Base-by-base conservation (phyloP, 2,329 filamentous ascomycete species). In the Basipetospora chlamydospora region DNA sequence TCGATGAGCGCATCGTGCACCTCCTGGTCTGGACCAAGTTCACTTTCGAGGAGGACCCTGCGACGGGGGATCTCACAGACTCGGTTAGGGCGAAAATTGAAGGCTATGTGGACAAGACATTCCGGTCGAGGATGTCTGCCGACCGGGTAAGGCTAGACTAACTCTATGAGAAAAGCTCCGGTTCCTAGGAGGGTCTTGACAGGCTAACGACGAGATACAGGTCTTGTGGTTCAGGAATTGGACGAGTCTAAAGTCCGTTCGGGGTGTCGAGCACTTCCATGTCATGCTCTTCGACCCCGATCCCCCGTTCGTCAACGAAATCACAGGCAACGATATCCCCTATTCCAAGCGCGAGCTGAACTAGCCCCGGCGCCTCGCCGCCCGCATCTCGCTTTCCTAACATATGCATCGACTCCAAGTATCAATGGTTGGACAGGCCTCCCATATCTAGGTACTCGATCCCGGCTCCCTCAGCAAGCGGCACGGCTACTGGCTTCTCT, bases 11-110 rank as follows among this genome's bases (percentile, higher is more conserved):
- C 35, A 87, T 94, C 44, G 71, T 83, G 12, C 88, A 95, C 53
- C 63, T 95, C 3, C 83, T 94, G 5, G 75, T 94, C 10, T 96
- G 88, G 88, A 90, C 82, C 33, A 94, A 94, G 56, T 94, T 93
- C 49, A 66, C 70, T 33, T 63, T 95, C 17, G 67, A 75, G 37
- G 80, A 86, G 39, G 77, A 90, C 47, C 55, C 59, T 4, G 49
- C 39, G 61, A 71, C 74, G 0, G 78, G 73, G 11, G 75, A 85
- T 44, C 58, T 92, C 51, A 84, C 79, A 1, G 63, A 70, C 3
- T 56, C 65, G 42, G 73, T 75, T 6, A 67, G 76, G 33, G 57
- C 56, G 13, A 62, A 75, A 50, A 82, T 95, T 42, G 73, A 87
- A 28, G 63, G 57, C 4, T 95, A 75, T 52, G 79, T 94, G 28